These are phyloP conservation scores for Wallacemonas collosoma DNA, from an alignment of 208 protist genomes.

Conservation along the genomic window DNA sequence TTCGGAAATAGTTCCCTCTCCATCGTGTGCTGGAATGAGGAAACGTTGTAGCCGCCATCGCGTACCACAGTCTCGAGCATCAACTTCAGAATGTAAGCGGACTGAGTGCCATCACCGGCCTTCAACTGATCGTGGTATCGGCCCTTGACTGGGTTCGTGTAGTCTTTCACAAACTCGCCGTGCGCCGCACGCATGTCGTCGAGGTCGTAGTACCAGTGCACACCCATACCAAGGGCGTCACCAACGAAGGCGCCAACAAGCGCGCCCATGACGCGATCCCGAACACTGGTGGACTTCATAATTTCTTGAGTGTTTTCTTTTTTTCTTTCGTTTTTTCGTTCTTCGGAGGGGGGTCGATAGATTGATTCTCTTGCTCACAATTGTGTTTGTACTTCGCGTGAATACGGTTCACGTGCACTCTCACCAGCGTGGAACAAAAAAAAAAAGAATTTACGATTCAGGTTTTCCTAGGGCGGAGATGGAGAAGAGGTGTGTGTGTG, in stretches of 20 bases:
- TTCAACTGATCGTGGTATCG: constrained; percentile 37
- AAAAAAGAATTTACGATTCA: no score
- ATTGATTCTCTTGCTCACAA: no score
- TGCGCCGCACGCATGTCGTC: constrained; percentile 35
- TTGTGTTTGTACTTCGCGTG: no score
- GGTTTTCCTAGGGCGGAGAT: no score
- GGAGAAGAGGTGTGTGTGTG: neutral
- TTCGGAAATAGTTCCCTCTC: constrained; percentile 30
- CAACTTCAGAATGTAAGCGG: constrained; percentile 33
- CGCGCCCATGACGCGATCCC: constrained; percentile 30
- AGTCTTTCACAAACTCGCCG: constrained; percentile 30
- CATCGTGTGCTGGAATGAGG: constrained; percentile 24
- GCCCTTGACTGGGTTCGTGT: constrained; percentile 28
- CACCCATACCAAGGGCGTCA: constrained; percentile 36
- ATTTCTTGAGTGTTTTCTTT: no score
- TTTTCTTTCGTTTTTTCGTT: no score
- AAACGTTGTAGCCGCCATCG: constrained; percentile 25
- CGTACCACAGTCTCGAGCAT: constrained; percentile 32
- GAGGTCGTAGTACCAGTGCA: constrained; percentile 50
- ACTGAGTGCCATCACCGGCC: constrained; percentile 38
- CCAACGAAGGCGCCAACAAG: constrained; percentile 36
- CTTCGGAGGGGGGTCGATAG: no score
- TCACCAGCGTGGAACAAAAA: no score
- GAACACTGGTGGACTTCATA: constrained; percentile 7
- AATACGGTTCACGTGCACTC: no score